Percentiles rank a stretch among this genome's conserved stretches.
These are phyloP conservation scores for Coemansia sp. DNA, from an alignment of 192 early-diverging fungal genomes.

Conservation along the genomic window DNA sequence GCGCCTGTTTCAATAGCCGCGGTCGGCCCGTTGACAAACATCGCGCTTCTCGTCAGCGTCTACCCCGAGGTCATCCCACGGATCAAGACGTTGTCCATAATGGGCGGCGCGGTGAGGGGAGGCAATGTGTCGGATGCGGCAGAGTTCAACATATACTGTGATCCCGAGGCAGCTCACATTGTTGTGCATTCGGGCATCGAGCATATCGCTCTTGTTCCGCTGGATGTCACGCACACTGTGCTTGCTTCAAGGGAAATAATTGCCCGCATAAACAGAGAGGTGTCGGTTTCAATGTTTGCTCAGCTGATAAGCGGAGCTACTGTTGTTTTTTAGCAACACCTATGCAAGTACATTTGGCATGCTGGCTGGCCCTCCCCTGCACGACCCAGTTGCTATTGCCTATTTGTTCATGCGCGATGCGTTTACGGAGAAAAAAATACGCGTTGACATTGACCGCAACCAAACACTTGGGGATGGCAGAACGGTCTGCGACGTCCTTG, in stretches of 20 bases:
- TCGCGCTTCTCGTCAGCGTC: slow-evolving; percentile 47
- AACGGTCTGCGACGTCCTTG: slow-evolving; percentile 16
- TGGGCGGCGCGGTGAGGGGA: slow-evolving; percentile 40
- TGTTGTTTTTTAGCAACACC: slow-evolving; percentile 11
- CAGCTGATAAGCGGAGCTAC: slow-evolving; percentile 17
- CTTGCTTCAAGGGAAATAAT: slow-evolving; percentile 13
- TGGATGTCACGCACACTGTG: slow-evolving; percentile 27
- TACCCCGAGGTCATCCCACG: slow-evolving; percentile 36
- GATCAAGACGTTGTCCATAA: slow-evolving; percentile 42
- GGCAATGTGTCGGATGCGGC: slow-evolving; percentile 27
- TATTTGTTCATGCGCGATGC: slow-evolving; percentile 29
- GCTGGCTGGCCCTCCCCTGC: slow-evolving; percentile 20
- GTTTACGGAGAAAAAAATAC: slow-evolving; percentile 13
- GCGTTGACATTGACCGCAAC: slow-evolving; percentile 16
- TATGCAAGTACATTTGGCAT: slow-evolving; percentile 14
- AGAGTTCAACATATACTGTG: slow-evolving; percentile 42
- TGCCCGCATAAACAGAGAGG: slow-evolving; percentile 10
- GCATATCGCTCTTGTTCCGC: slow-evolving; percentile 23
- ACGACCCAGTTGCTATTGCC: slow-evolving; percentile 28
- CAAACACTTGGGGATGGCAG: slow-evolving; percentile 7
- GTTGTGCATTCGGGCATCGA: slow-evolving; percentile 22
- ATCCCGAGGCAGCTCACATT: slow-evolving; percentile 37
- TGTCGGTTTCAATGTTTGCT: slow-evolving; percentile 17
- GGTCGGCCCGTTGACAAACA: slow-evolving; percentile 50
- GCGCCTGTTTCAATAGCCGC: slow-evolving; percentile 31